phyloP scores from a whole-genome alignment of 768 basidiomycete genomes.

The Gloeopeniophorella convolvens region DNA sequence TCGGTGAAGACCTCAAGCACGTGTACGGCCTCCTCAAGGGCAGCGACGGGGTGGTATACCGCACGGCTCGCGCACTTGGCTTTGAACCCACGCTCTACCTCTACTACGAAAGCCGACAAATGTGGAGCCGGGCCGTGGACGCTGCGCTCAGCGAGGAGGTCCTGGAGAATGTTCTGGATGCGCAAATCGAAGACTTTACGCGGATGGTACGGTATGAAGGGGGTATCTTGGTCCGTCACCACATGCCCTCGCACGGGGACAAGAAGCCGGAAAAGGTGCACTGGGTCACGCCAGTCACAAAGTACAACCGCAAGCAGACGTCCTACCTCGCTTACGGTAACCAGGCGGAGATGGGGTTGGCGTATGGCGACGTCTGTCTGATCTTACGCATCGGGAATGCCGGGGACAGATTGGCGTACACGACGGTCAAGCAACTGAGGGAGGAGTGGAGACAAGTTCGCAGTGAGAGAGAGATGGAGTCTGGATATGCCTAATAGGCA shows the following conservation, averaged over 20 bases:
- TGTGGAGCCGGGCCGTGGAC: neutral
- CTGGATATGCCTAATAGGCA: too few species aligned
- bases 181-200: too few species aligned
- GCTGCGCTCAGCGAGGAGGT: neutral
- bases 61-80: neutral
- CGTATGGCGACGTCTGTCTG: conserved; percentile 2
- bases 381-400: conserved; percentile 1
- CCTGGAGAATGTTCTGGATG: neutral
- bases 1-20: conserved; percentile 12
- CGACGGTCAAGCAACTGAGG: neutral
- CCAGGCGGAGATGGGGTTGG: neutral
- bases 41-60: neutral
- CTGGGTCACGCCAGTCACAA: conserved; percentile 3
- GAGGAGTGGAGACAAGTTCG: too few species aligned
- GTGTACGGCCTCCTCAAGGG: conserved; percentile 5
- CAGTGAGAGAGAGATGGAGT: too few species aligned
- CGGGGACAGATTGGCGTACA: conserved; percentile 1
- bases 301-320: neutral
- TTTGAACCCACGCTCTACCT: conserved; percentile 4
- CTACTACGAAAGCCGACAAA: neutral
- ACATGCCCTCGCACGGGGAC: too few species aligned
- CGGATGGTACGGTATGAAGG: neutral
- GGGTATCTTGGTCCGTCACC: neutral
- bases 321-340: neutral
- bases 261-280: neutral